A percentile compares a stretch with the other conserved stretches of the same genome.
Evolutionary conservation across 768 basidiomycete genomes (phyloP).

Genomic region (Amanita rimosa): DNA sequence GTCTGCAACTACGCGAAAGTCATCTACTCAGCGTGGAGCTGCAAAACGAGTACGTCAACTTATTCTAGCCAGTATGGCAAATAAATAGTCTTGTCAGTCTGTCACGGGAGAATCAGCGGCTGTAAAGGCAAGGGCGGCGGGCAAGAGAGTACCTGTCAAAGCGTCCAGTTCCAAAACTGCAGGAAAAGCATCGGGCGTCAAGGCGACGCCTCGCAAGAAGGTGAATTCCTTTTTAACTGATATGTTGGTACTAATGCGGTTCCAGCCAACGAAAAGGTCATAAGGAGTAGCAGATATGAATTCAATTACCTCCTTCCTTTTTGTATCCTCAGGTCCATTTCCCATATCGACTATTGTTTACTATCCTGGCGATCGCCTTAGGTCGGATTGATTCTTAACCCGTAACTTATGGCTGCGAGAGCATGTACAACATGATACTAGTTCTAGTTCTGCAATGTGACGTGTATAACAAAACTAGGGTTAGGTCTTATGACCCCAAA

Average conservation of each 20-base stretch:
- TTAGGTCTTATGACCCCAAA: slow-evolving; percentile 18
- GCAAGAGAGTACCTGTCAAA: slow-evolving; percentile 24
- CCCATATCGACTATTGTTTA: not conserved
- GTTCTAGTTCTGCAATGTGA: not conserved
- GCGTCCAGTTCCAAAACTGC: slow-evolving; percentile 17
- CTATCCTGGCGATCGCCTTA: slow-evolving; percentile 1
- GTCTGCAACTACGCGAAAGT: slow-evolving; percentile 23
- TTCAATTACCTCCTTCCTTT: not conserved
- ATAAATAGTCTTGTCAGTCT: slow-evolving; percentile 16
- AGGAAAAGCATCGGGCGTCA: slow-evolving; percentile 20
- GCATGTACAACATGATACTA: slow-evolving; percentile 5
- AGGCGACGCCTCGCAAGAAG: slow-evolving; percentile 18
- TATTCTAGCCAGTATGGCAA: not conserved
- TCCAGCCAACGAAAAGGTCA: slow-evolving; percentile 4
- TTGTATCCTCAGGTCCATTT: slow-evolving; percentile 5
- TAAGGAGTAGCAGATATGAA: not conserved
- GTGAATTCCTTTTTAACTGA: not conserved
- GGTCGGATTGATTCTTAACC: slow-evolving; percentile 3
- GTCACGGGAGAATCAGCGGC: slow-evolving; percentile 29
- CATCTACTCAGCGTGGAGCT: slow-evolving; percentile 23
- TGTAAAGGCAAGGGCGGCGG: slow-evolving; percentile 30
- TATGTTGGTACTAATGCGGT: not conserved
- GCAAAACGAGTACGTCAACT: slow-evolving; percentile 25
- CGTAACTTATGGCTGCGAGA: slow-evolving; percentile 2
- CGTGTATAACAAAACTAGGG: slow-evolving; percentile 12